Percentiles rank a stretch among this genome's conserved stretches.
Evolutionary conservation across 257 asterid species (phyloP).

Genomic region (Primulina huaijiensis): DNA sequence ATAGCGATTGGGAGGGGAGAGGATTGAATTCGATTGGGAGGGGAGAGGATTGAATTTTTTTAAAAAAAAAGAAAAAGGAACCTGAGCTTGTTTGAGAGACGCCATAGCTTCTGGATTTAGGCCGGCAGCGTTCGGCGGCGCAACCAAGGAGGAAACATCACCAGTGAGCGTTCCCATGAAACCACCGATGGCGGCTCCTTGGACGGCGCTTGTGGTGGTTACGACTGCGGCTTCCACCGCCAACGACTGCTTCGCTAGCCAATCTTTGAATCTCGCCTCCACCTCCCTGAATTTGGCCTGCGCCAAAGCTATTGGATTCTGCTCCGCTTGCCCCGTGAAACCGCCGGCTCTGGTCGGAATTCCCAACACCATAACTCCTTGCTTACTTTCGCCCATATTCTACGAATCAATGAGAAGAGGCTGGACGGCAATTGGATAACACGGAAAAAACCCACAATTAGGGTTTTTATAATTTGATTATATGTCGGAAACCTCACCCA

Average conservation of each 20-base stretch:
- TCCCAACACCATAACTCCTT: constrained; percentile 47
- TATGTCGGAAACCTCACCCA: too few relatives aligned
- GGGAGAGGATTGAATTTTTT: too few relatives aligned
- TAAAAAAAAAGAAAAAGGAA: background rate
- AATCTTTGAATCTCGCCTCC: constrained; percentile 49
- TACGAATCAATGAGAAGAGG: background rate
- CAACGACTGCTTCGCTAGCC: constrained; percentile 79
- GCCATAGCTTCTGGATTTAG: constrained; percentile 76
- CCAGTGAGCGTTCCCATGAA: constrained; percentile 78
- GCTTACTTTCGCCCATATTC: constrained; percentile 54
- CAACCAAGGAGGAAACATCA: constrained; percentile 46
- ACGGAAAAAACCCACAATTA: too few relatives aligned
- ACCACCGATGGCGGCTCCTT: constrained; percentile 85
- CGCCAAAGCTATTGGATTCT: constrained; percentile 62
- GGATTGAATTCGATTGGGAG: too few relatives aligned
- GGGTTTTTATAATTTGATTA: too few relatives aligned
- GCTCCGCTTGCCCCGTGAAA: constrained; percentile 27
- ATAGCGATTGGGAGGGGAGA: too few relatives aligned
- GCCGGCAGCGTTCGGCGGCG: constrained; percentile 56
- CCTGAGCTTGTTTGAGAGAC: constrained; percentile 86
- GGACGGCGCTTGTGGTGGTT: constrained; percentile 67
- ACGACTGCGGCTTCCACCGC: constrained; percentile 88
- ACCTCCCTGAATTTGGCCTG: constrained; percentile 69
- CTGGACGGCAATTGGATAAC: background rate
- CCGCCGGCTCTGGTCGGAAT: constrained; percentile 18